Evolutionary conservation across 306 rosid species (phyloP).

Genomic region (Amphicarpaea edgeworthii): DNA sequence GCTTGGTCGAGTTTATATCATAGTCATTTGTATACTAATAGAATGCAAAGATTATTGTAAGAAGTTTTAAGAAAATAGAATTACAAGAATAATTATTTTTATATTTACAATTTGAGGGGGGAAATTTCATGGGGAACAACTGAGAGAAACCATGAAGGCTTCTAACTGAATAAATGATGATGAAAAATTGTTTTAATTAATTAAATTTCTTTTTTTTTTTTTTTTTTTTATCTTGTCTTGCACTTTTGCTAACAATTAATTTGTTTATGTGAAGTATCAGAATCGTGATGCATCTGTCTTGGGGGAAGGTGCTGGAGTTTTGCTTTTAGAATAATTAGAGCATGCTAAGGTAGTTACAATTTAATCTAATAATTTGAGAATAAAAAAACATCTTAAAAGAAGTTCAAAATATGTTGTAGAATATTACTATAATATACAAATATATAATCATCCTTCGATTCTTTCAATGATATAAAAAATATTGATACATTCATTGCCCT

Average conservation of each 20-base stretch:
- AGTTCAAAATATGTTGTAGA: neutral
- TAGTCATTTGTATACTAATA: too few relatives aligned
- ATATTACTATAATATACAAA: neutral
- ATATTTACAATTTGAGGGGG: slow-evolving; percentile 5
- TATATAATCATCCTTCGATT: slow-evolving; percentile 26
- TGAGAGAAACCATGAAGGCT: neutral
- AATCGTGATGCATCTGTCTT: slow-evolving; percentile 94
- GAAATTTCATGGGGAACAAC: neutral
- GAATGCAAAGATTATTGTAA: too few relatives aligned
- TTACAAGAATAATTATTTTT: neutral
- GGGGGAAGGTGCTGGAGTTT: slow-evolving; percentile 97
- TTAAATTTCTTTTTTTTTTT: too few relatives aligned
- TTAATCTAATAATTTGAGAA: neutral
- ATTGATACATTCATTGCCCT: neutral
- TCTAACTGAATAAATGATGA: neutral
- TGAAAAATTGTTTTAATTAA: slow-evolving; percentile 13
- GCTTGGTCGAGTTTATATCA: too few relatives aligned
- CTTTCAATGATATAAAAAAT: slow-evolving; percentile 5
- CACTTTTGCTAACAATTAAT: slow-evolving; percentile 42
- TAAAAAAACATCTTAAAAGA: slow-evolving; percentile 20
- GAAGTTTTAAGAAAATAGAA: too few relatives aligned
- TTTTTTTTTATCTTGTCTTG: too few relatives aligned
- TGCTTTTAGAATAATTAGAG: slow-evolving; percentile 86
- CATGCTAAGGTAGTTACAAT: slow-evolving; percentile 78
- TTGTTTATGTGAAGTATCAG: slow-evolving; percentile 56